Evolutionary conservation across 2,329 filamentous ascomycete species (phyloP), one percentile per base, ranked within the genome.

Genomic region (Graphiopsis chlorocephala): DNA sequence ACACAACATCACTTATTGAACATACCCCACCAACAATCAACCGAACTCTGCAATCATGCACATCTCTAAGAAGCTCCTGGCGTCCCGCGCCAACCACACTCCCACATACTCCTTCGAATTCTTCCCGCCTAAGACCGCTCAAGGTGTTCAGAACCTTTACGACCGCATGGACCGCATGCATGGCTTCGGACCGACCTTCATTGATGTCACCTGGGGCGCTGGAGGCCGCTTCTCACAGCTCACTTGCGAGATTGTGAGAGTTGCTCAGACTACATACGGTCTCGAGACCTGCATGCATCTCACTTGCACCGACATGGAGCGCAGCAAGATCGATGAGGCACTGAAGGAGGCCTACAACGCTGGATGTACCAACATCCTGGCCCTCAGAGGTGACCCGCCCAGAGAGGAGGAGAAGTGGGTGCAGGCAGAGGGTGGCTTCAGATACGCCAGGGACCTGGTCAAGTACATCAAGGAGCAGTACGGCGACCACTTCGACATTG

Each of bases 151-250:
- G 82, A 99, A 99, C 78, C 88, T 99, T 65, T 99, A 99, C 84
- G 95, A 99, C 73, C 92, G 95, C 72, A 98, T 99, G 91, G 95
- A 99, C 80, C 93, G 93, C 80, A 99, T 99, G 95, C 93, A 97
- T 79, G 87, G 90, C 74, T 87, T 96, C 68, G 95, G 93, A 1
- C 95, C 94, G 68, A 90, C 93, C 74, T 99, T 99, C 82, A 93
- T 99, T 77, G 95, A 99, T 79, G 90, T 99, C 74, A 99, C 95
- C 68, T 99, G 95, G 95, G 96, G 96, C 68, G 95, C 95, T 61
- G 95, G 95, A 71, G 95, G 95, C 56, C 89, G 91, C 70, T 87
- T 95, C 71, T 95, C 94, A 63, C 90, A 96, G 75, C 82, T 99
- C 73, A 99, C 95, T 48, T 93, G 91, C 79, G 95, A 99, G 78